phyloP scores from a whole-genome alignment of 2,329 filamentous ascomycete species.

The Trichocomaceae sp. region DNA sequence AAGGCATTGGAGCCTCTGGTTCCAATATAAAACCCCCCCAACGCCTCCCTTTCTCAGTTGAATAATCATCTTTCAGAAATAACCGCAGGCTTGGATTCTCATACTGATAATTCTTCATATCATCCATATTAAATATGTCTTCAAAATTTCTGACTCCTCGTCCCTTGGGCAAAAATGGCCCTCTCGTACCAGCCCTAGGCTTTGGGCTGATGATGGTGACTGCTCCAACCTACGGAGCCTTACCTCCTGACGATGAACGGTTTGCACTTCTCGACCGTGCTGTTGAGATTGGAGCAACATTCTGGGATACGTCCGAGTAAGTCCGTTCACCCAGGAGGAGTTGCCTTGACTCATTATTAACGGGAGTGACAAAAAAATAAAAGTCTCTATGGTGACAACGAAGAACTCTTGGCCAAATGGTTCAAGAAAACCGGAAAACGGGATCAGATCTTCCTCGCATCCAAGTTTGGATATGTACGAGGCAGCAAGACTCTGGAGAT shows the following conservation, averaged over 20 bases:
- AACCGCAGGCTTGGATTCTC: not conserved
- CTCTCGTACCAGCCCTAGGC: conserved; percentile 2
- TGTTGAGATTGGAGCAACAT: conserved; percentile 36
- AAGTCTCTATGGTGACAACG: not conserved
- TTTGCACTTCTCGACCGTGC: conserved; percentile 42
- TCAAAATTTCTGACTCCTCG: not conserved
- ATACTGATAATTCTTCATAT: too few relatives aligned
- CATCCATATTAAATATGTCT: not conserved
- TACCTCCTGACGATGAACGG: conserved; percentile 35
- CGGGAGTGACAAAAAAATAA: conserved; percentile 25
- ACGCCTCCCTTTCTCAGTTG: not conserved
- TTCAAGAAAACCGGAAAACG: conserved; percentile 2
- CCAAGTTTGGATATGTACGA: conserved; percentile 42
- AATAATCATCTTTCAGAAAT: not conserved
- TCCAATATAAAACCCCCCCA: not conserved
- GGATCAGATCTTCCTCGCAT: conserved; percentile 47
- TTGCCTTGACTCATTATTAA: conserved; percentile 16
- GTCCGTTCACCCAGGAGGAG: not conserved
- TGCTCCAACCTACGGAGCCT: conserved; percentile 22
- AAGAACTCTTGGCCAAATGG: not conserved
- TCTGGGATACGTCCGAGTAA: conserved; percentile 40
- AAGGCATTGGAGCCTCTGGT: not conserved
- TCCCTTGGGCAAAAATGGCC: conserved; percentile 1
- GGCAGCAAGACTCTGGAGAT: conserved; percentile 18
- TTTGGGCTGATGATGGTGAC: conserved; percentile 5